Evolutionary conservation across 2,329 filamentous ascomycete species (phyloP), one percentile per base, ranked within the genome.

Genomic region (Tricladium varicosporioides): DNA sequence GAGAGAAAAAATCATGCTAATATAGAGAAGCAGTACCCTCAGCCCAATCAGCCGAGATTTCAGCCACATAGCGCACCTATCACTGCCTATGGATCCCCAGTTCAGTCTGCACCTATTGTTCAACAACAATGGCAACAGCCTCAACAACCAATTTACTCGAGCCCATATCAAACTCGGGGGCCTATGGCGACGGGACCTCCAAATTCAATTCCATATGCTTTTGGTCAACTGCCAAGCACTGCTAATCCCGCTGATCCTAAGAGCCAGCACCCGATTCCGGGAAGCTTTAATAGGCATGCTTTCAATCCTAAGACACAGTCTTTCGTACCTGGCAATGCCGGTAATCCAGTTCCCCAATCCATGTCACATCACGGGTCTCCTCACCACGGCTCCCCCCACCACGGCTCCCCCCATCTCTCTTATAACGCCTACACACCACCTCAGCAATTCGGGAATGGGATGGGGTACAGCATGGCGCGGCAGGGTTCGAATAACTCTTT

Each of bases 271-370:
- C 89, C 91, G 5, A 85, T 95, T 56, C 90, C 91, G 13, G 91
- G 91, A 36, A 94, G 88, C 73, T 95, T 84, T 70, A 91, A 89
- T 69, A 82, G 92, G 57, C 90, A 91, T 66, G 85, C 88, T 11
- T 97, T 97, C 76, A 97, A 97, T 69, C 93, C 92, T 0, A 92
- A 96, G 75, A 97, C 90, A 14, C 90, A 96, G 69, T 89, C 92
- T 0, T 97, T 97, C 72, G 84, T 96, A 19, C 93, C 93, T 1
- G 80, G 79, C 51, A 77, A 83, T 59, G 77, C 73, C 61, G 75
- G 77, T 70, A 73, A 75, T 31, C 75, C 78, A 2, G 75, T 78
- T 62, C 79, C 77, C 43, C 74, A 71, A 48, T 61, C 68, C 2
- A 65, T 70, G 60, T 64, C 69, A 18, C 69, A 69, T 56, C 66